Percentiles rank a stretch among this genome's conserved stretches.
Conservation (phyloP, 2,329 filamentous ascomycete genomes). For the Penicillium sp. region DNA sequence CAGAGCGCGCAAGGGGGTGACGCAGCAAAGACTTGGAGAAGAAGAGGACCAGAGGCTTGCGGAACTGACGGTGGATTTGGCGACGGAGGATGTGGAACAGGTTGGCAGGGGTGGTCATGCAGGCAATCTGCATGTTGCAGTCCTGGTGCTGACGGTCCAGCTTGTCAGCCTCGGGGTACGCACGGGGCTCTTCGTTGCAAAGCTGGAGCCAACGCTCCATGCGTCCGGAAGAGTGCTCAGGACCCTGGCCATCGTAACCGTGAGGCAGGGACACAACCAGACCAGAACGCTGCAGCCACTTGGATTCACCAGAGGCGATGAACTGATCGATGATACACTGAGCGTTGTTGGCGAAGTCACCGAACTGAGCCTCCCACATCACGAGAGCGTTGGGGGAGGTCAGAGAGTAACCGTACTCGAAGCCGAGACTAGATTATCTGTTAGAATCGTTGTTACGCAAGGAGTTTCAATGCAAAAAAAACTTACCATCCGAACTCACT, state of each 20-base stretch:
- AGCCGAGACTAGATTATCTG: conserved; percentile 74
- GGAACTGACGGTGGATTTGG: conserved; percentile 99
- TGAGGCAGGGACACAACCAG: conserved; percentile 95
- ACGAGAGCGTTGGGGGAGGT: conserved; percentile 95
- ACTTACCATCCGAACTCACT: conserved; percentile 65
- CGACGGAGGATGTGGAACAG: conserved; percentile 93
- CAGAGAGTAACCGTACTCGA: conserved; percentile 97
- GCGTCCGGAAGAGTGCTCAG: conserved; percentile 95
- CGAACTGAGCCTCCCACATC: conserved; percentile 99
- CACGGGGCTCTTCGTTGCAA: conserved; percentile 92
- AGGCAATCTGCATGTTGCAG: conserved; percentile 98
- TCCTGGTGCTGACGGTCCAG: conserved; percentile 97
- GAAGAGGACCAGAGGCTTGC: conserved; percentile 96
- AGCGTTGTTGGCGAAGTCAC: conserved; percentile 99
- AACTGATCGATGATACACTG: conserved; percentile 99
- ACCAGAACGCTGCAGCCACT: conserved; percentile 98
- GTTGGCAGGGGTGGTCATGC: conserved; percentile 95
- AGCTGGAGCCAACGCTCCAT: conserved; percentile 97
- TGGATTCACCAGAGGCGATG: conserved; percentile 92
- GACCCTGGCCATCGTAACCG: conserved; percentile 96
- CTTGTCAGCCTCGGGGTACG: conserved; percentile 85
- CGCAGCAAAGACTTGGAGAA: conserved; percentile 97
- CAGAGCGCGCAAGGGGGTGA: conserved; percentile 85
- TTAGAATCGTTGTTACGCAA: conserved; percentile 42
- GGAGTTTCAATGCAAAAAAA: conserved; percentile 6